Conservation (phyloP, 164 flowering plant genomes). For the Platanus orientalis region DNA sequence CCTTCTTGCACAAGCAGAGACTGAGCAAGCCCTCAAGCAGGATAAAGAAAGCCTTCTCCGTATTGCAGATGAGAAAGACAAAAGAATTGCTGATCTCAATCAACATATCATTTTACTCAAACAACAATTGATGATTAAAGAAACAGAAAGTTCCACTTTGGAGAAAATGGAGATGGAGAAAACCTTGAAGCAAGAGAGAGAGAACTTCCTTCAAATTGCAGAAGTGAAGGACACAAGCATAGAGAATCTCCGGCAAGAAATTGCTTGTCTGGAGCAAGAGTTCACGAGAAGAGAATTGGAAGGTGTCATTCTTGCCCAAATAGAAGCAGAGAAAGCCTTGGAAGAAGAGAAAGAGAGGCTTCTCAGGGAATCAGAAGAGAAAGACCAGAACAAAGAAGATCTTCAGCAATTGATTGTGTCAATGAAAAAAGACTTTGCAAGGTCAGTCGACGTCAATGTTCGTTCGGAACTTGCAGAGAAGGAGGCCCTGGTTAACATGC, state of each 20-base stretch:
- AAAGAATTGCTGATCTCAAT: constrained; percentile 11
- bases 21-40: constrained; percentile 12
- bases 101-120: constrained; percentile 15
- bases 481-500: constrained; percentile 14
- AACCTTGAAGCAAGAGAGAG: constrained; percentile 29
- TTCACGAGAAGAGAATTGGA: constrained; percentile 44
- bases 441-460: constrained; percentile 12
- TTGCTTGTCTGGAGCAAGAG: constrained; percentile 40
- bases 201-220: constrained; percentile 17
- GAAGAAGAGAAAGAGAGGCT: constrained; percentile 35
- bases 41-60: constrained; percentile 19
- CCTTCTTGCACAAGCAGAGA: constrained; percentile 14
- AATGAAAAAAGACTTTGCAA: constrained; percentile 35
- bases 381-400: constrained; percentile 30
- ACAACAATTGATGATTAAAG: background rate
- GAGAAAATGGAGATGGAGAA: constrained; percentile 1
- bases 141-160: background rate
- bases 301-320: constrained; percentile 29
- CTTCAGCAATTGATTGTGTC: constrained; percentile 30
- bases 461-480: constrained; percentile 19
- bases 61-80: constrained; percentile 16
- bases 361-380: constrained; percentile 29
- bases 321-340: constrained; percentile 29
- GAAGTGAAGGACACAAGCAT: constrained; percentile 41
- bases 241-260: constrained; percentile 30